A percentile compares a stretch with the other conserved stretches of the same genome.
These are phyloP conservation scores for Backusella australiensis DNA, from an alignment of 192 early-diverging fungal genomes.

Conservation along the genomic window DNA sequence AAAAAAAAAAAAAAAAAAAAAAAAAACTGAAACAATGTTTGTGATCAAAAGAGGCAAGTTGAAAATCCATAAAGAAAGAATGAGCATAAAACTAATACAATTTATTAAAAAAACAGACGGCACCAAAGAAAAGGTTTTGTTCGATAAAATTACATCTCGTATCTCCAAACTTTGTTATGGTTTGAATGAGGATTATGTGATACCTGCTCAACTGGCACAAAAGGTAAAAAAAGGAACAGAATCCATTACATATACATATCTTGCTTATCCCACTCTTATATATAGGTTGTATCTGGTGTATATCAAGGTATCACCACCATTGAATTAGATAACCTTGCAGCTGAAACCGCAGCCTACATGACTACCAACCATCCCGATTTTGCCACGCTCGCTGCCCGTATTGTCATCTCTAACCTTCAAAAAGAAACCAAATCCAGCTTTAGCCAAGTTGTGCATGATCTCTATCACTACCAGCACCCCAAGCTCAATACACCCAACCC, in stretches of 20 bases:
- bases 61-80: not conserved
- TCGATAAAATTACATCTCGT: conserved; percentile 93
- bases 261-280: conserved; percentile 8
- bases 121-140: conserved; percentile 75
- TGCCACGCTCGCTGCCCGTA: conserved; percentile 92
- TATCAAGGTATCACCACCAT: conserved; percentile 97
- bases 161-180: conserved; percentile 95
- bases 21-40: too few species aligned
- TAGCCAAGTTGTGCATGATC: conserved; percentile 74
- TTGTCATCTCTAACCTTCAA: conserved; percentile 93
- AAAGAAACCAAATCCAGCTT: conserved; percentile 81
- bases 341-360: conserved; percentile 88
- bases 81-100: not conserved
- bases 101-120: conserved; percentile 50
- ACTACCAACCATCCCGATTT: conserved; percentile 95
- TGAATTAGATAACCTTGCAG: conserved; percentile 95
- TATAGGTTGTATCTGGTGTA: conserved; percentile 84
- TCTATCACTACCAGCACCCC: conserved; percentile 85
- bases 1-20: too few species aligned
- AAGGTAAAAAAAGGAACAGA: conserved; percentile 62
- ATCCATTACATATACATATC: not conserved
- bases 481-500: conserved; percentile 79
- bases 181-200: conserved; percentile 89
- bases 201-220: conserved; percentile 85
- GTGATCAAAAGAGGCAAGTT: conserved; percentile 42